phyloP scores from a whole-genome alignment of 2,329 filamentous ascomycete species.

The Fusarium coicis region DNA sequence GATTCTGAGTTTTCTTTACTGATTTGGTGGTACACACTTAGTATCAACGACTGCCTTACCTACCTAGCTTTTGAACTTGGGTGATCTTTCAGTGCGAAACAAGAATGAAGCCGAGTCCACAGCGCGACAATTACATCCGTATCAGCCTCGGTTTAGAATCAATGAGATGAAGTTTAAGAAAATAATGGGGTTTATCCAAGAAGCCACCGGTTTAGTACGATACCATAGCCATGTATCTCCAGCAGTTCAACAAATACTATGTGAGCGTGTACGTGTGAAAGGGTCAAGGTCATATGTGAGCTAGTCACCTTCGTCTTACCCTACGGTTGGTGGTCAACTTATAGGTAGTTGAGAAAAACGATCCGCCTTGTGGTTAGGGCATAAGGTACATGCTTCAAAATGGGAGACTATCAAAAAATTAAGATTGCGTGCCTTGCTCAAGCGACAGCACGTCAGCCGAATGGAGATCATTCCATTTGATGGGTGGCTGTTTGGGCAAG shows the following conservation, averaged over 20 bases:
- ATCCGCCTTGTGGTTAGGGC: background rate
- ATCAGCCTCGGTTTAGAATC: background rate
- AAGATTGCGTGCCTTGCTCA: background rate
- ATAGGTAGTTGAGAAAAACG: background rate
- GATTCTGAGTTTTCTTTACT: no score
- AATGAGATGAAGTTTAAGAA: background rate
- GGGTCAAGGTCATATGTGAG: background rate
- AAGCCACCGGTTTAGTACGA: background rate
- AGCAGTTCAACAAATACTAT: background rate
- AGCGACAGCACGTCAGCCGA: background rate
- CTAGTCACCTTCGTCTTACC: background rate
- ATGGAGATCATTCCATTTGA: background rate
- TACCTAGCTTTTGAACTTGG: background rate
- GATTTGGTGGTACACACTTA: background rate
- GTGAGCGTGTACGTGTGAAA: background rate
- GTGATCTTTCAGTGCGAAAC: background rate
- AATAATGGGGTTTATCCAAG: background rate
- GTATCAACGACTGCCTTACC: background rate
- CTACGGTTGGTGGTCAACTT: background rate
- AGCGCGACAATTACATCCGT: background rate
- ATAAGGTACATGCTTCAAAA: background rate
- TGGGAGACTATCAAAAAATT: background rate
- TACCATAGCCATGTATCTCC: background rate
- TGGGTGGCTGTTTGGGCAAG: background rate
- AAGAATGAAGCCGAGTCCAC: background rate